Evolutionary conservation across 2,329 filamentous ascomycete genomes (phyloP).

Genomic region (Epichloe elymi): DNA sequence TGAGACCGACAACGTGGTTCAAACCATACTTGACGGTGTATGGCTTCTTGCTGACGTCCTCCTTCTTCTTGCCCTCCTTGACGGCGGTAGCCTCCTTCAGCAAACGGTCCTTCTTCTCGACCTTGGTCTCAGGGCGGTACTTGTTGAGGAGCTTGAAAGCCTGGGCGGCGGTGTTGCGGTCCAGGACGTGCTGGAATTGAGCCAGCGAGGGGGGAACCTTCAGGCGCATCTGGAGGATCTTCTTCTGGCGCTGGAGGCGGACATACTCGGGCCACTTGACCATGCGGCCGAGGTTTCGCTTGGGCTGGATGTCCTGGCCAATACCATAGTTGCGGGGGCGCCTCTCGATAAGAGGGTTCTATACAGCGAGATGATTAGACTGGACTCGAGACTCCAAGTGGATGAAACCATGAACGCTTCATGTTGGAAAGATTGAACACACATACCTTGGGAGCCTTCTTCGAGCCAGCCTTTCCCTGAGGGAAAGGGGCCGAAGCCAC

Average conservation of each 20-base stretch:
- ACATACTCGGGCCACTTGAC: conserved; percentile 99
- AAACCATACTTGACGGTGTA: conserved; percentile 99
- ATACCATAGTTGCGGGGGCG: conserved; percentile 92
- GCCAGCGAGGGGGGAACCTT: conserved; percentile 96
- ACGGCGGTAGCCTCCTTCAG: conserved; percentile 96
- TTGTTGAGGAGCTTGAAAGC: conserved; percentile 99
- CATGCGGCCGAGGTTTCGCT: conserved; percentile 92
- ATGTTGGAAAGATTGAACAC: background rate
- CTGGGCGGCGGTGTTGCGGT: conserved; percentile 93
- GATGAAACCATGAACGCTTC: background rate
- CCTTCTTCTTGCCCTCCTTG: conserved; percentile 99
- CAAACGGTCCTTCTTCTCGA: conserved; percentile 99
- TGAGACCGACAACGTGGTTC: conserved; percentile 95
- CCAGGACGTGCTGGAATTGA: conserved; percentile 95
- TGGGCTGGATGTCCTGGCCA: conserved; percentile 96
- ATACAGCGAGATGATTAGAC: background rate
- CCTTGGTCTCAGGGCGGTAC: conserved; percentile 98
- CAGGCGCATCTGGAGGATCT: conserved; percentile 96
- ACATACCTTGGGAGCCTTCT: conserved; percentile 95
- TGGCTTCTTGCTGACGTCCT: conserved; percentile 99
- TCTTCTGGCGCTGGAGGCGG: conserved; percentile 83
- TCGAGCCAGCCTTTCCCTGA: conserved; percentile 76
- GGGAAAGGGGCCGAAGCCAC: conserved; percentile 93
- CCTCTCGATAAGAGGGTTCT: conserved; percentile 99
- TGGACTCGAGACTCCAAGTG: background rate